A percentile compares a stretch with the other conserved stretches of the same genome.
Conservation (phyloP, 2,329 filamentous ascomycete species). For the Aureobasidium pullulans region DNA sequence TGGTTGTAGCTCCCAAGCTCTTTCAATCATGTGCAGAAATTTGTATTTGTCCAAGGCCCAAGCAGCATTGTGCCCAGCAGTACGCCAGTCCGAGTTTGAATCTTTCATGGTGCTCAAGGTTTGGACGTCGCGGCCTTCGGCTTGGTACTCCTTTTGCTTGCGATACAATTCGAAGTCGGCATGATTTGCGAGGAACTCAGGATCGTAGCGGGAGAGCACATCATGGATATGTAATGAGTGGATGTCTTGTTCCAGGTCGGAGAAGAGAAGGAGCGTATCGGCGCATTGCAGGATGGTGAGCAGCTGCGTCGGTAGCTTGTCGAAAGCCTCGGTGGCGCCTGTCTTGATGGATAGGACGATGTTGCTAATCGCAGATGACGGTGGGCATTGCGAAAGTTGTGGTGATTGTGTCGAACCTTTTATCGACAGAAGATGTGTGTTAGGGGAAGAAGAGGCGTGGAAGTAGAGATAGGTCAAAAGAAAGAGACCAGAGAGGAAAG, state of each 20-base stretch:
- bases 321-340: constrained; percentile 49
- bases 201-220: constrained; percentile 37
- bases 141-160: constrained; percentile 18
- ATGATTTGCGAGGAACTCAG: constrained; percentile 11
- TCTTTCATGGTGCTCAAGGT: constrained; percentile 15
- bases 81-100: constrained; percentile 13
- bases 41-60: constrained; percentile 48
- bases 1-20: constrained; percentile 39
- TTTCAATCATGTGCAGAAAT: constrained; percentile 45
- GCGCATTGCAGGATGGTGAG: constrained; percentile 49
- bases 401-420: not conserved
- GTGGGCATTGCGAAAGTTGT: constrained; percentile 4
- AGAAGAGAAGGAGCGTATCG: constrained; percentile 50
- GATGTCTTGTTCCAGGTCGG: constrained; percentile 49
- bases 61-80: constrained; percentile 16
- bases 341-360: constrained; percentile 52
- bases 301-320: constrained; percentile 50
- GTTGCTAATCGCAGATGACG: constrained; percentile 34
- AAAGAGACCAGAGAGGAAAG: not conserved
- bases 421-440: not conserved
- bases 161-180: constrained; percentile 21
- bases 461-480: constrained; percentile 1
- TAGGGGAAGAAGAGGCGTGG: not conserved
- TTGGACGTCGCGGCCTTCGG: constrained; percentile 18
- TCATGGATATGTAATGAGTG: constrained; percentile 45